A percentile compares a stretch with the other conserved stretches of the same genome.
phyloP scores from a whole-genome alignment of 106 monocot species.

The Dioscorea dumetorum region DNA sequence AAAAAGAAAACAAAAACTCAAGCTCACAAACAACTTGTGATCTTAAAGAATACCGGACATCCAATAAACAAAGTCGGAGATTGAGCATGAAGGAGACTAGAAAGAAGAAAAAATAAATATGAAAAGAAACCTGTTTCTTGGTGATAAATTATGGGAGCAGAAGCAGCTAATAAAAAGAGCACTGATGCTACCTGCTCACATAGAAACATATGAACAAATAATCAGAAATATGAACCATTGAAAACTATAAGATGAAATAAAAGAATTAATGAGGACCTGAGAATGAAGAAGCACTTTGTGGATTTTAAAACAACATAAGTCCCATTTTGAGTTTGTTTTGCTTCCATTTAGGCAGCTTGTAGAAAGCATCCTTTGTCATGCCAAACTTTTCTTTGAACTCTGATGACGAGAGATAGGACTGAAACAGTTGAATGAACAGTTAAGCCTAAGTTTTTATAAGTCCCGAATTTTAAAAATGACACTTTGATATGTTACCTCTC shows the following conservation, averaged over 20 bases:
- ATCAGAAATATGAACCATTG: too few species aligned
- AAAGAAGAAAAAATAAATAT: background rate
- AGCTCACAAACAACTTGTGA: conserved; percentile 22
- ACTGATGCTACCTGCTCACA: conserved; percentile 6
- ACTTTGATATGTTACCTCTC: conserved; percentile 47
- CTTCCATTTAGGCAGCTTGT: conserved; percentile 84
- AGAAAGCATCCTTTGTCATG: conserved; percentile 72
- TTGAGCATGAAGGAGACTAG: background rate
- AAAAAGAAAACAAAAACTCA: conserved; percentile 23
- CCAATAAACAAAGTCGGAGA: conserved; percentile 3
- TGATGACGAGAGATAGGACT: conserved; percentile 69
- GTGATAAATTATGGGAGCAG: conserved; percentile 9
- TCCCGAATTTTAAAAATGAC: background rate
- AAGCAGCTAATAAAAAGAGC: conserved; percentile 26
- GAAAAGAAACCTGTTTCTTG: conserved; percentile 7
- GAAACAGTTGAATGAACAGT: conserved; percentile 9
- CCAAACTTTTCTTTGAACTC: conserved; percentile 84
- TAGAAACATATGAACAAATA: too few species aligned
- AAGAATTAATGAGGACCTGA: background rate
- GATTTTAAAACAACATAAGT: conserved; percentile 47
- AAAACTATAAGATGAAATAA: background rate
- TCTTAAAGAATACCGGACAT: conserved; percentile 26
- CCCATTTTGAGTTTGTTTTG: conserved; percentile 70
- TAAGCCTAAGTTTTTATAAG: too few species aligned
- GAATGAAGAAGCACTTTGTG: background rate